Base-by-base conservation (phyloP, 441 rosid genomes). In the Mallotus repandus region DNA sequence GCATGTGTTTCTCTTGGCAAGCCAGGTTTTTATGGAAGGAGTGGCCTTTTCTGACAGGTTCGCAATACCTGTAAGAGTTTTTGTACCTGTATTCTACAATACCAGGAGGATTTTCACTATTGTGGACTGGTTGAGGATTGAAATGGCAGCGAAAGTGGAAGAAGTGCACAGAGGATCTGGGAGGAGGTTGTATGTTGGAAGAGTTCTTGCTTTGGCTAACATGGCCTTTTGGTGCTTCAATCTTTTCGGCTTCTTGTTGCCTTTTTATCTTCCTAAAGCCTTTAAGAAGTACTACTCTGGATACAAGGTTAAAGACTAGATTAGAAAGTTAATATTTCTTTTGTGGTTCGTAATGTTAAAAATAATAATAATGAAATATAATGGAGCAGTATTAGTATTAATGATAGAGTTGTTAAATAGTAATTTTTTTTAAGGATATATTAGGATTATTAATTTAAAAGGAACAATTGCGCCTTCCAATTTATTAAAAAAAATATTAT, bases 21-120 rank as follows among this genome's bases (percentile, higher is more conserved):
- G 91, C 71, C 98, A 92, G 82, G 85, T 91, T 70, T 88, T 89
- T 82, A 86, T 92, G 94, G 99, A 94, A 74, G 99, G 98, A 3
- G 70, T 92, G 45, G 87, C 93, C 9, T 83, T 79, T 52, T 84
- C 89, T 0, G 87, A 70, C 22, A 54, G 78, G 71, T 89, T 95
- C 70, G 83, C 97, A 16, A 77, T 86, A 15, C 96, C 97, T 2
- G 78, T 89, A 41, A 78, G 88, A 25, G 91, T 87, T 41, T 89
- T 87, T 52, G 94, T 92, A 38, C 98, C 97, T 5, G 87, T 94
- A 4, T 82, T 90, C 12, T 94, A 85, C 76, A 94, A 91, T 82
- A 83, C 93, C 0, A 84, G 85, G 86, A 86, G 97, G 84, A 74
- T 89, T 63, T 77, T 88, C 21, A 77, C 89, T 0, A 74, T 92